Base-by-base conservation (phyloP, 305 asterid genomes). In the Solanum hybrid region DNA sequence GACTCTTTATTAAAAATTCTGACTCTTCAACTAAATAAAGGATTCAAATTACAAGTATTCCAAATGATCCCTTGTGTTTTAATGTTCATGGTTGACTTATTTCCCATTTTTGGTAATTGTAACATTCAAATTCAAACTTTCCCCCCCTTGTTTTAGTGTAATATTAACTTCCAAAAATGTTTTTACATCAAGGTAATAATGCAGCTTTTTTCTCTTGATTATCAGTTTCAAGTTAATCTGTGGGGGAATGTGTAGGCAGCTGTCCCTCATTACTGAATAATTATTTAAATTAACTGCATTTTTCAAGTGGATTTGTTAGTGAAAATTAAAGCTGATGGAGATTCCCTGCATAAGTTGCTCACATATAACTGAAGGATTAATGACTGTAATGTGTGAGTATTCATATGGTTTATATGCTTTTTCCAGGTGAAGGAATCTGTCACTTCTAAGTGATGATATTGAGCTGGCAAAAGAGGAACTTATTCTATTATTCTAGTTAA, bases 391-490 rank as follows among this genome's bases (percentile, higher is more conserved):
- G 87, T 24, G 87, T 90, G 89, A 90, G 81, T 26, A 73, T 31
- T 22, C 45, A 26, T 88, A 26, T 39, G 13, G 13, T 26, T 83
- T 41, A 34, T 73, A 26, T 88, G 76, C 39, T 45, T 39, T 73
- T 29, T 29, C 5, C 45, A 32, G 97, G 94, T 94, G 92, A 94
- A 95, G 93, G 91, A 93, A 97, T 78, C 75, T 94, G 41, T 92
- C 88, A 83, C 91, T 89, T 90, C 94, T 95, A 90, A 94, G 90
- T 2, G 97, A 95, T 88, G 99, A 96, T 78, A 76, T 94, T 10
- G 98, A 65, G 93, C 94, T 96, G 89, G 98, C 98, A 76, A 93
- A 92, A 86, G 98, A 95, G 92, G 98, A 96, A 93, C 95, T 96
- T 31, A 94, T 95, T 26, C 89, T 87, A 94, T 91, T 51, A 94